Evolutionary conservation across 192 early-diverging fungal species (phyloP).

Genomic region (Paraglomus occultum): DNA sequence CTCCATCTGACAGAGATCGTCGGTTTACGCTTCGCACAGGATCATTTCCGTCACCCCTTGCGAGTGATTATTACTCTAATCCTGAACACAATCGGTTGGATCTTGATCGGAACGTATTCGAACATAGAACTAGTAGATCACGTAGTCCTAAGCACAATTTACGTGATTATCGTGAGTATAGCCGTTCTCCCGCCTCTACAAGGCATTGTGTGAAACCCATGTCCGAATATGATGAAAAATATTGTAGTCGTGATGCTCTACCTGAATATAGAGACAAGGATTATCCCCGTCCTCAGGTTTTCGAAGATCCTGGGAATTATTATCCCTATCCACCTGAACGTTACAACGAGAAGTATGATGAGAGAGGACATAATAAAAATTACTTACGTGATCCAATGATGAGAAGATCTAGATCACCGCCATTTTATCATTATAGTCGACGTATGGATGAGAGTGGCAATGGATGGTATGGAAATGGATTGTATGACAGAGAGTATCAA

Average conservation of each 20-base stretch:
- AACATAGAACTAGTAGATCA: constrained; percentile 2
- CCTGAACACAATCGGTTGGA: background rate
- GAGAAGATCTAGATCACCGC: background rate
- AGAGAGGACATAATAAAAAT: background rate
- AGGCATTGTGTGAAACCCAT: background rate
- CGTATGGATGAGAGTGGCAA: background rate
- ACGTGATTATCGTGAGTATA: background rate
- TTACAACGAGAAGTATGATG: constrained; percentile 5
- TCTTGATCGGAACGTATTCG: background rate
- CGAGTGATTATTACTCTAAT: too few relatives aligned
- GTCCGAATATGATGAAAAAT: background rate
- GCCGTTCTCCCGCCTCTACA: background rate
- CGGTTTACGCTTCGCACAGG: too few relatives aligned
- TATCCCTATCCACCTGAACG: background rate
- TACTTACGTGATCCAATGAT: background rate
- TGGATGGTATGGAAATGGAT: constrained; percentile 9
- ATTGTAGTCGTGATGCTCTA: constrained; percentile 2
- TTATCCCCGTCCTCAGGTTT: background rate
- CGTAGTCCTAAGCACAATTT: background rate
- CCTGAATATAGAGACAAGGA: constrained; percentile 8
- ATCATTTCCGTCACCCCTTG: too few relatives aligned
- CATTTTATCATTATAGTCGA: background rate
- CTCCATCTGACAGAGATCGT: too few relatives aligned
- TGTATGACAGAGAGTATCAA: constrained; percentile 9
- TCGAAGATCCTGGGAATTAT: background rate